phyloP scores from a whole-genome alignment of 805 yeast species.

The Kuraishia capsulata region DNA sequence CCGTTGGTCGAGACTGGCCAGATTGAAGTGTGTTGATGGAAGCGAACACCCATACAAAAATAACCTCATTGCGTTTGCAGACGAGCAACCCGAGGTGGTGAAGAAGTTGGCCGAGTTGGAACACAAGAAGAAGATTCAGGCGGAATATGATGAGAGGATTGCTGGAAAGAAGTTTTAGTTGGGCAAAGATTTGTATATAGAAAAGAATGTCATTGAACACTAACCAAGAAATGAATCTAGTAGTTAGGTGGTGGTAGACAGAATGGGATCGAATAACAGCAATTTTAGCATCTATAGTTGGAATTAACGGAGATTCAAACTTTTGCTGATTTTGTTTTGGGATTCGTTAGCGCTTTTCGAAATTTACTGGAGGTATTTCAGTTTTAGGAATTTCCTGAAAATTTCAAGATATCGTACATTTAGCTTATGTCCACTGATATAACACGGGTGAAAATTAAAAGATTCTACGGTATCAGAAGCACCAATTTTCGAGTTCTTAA shows the following conservation, averaged over 20 bases:
- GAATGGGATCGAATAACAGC: no score
- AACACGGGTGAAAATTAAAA: background rate
- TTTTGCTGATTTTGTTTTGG: no score
- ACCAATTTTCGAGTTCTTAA: background rate
- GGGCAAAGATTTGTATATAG: background rate
- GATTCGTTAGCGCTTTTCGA: no score
- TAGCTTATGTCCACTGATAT: background rate
- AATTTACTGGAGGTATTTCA: no score
- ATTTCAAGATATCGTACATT: no score
- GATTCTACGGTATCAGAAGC: no score
- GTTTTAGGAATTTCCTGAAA: background rate
- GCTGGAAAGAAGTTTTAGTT: constrained; percentile 12
- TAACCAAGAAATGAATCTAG: no score
- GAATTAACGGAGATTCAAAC: no score
- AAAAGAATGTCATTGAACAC: background rate
- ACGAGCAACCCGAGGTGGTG: constrained; percentile 50
- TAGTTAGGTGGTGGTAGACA: no score
- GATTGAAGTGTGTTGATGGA: constrained; percentile 84
- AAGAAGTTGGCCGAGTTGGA: constrained; percentile 30
- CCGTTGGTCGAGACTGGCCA: constrained; percentile 67
- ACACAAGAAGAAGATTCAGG: constrained; percentile 10
- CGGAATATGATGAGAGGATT: constrained; percentile 16
- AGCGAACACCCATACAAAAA: constrained; percentile 78
- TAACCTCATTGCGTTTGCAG: constrained; percentile 80
- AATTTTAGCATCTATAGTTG: no score